Evolutionary conservation across 2,329 filamentous ascomycete species (phyloP), one percentile per base, ranked within the genome.

Genomic region (Cladophialophora immunda): DNA sequence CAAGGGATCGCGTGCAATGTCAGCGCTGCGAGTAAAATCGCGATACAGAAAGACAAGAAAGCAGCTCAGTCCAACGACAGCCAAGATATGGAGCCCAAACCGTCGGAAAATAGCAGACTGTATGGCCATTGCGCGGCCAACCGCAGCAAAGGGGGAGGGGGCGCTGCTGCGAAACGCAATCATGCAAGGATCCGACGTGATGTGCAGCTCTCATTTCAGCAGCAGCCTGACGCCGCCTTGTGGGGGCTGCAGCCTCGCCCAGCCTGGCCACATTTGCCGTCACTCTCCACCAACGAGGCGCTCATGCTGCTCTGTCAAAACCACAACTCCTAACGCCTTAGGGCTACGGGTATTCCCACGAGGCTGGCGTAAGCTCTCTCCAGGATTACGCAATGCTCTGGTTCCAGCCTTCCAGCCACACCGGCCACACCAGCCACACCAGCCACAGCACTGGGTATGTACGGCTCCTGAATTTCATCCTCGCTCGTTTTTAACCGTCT

Each of bases 41-140:
- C 47, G 58, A 38, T 61, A 61, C 22, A 61, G 32, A 30, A 61
- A 11, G 47, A 52, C 27, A 17, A 61, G 13, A 15, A 61, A 53
- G 45, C 50, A 29, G 47, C 27, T 38, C 25, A 61, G 30, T 11
- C 47, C 58, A 29, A 61, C 45, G 9, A 54, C 25, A 25, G 22
- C 45, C 47, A 61, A 25, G n/a, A 27, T 22, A 29, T 54, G 47
- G 22, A 61, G 4, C 22, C 45, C 13, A 52, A 27, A 61, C 5
- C 47, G 58, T 53, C 47, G 34, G 47, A 61, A 25, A 13, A 25
- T 27, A 6, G 8, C 45, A 25, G 13, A 29, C 9, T 61, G 58
- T 9, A 27, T 36, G 58, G 47, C 58, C 58, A 61, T 61, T 15
- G 53, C 45, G 27, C 45, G 45, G 19, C 45, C 45, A 25, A 11